Evolutionary conservation across 495 filamentous ascomycete genomes (phyloP), one percentile per base, ranked within the genome.

Genomic region (Neurospora tetraspora): DNA sequence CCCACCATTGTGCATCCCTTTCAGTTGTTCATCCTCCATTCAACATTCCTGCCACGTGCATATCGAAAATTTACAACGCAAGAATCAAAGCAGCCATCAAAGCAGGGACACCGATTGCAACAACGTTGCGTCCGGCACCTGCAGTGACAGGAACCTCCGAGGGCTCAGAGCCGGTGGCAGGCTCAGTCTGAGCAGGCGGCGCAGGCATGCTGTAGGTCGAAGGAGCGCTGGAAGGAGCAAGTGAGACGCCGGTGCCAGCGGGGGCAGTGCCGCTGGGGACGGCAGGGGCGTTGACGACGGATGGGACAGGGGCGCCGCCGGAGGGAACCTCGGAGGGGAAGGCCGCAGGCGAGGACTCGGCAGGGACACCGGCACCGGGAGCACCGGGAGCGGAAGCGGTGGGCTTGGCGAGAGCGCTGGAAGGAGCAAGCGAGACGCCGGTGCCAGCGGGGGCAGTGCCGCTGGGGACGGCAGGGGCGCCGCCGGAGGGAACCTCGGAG

Each of bases 91-190:
- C 77, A 31, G 71, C 79, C 40, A 78, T 9, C 7, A 78, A 43
- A 39, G 71, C 79, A 14, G 76, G 70, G 34, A 80, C 14, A 31
- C 74, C 76, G 34, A 80, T 5, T 1, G 73, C 76, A 38, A 69
- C 78, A n/a, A 43, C 75, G 53, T 76, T 77, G 69, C 79, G 78
- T 37, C 73, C 75, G 11, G 79, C 78, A n/a, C 78, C 79, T 12
- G 76, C 78, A 14, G 72, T 78, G 23, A 78, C 78, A 1, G 73
- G 71, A 10, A 45, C 39, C 12, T 73, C 43, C 69, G 45, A 11
- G 72, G 42, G 69, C 43, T 74, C 8, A 45, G 27, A 37, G 74
- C 39, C 70, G 34, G 36, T 39, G 53, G 39, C 27, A 36, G 45
- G 73, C 70, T 72, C 31, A 10, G 68, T 27, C 39, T 38, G 47